Base-by-base conservation (phyloP, 768 basidiomycete species). In the Phylloporus arenicola region DNA sequence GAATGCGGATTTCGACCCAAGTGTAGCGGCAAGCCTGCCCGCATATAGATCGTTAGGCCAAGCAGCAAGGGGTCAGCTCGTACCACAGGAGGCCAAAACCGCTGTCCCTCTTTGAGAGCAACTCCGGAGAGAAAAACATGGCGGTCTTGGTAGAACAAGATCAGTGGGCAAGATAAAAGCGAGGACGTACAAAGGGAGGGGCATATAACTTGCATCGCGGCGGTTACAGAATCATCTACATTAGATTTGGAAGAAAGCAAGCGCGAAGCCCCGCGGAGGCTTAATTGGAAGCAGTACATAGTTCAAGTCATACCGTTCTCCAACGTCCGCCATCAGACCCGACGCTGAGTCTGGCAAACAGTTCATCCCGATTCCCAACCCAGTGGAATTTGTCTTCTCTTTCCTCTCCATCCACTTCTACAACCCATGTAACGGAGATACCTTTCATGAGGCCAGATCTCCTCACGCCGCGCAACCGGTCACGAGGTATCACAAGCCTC, bases 71-170 rank as follows among this genome's bases (percentile, higher is more conserved):
- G 38, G 27, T 24, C 19, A 20, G 35, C 16, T 17, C 58, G 51
- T 65, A 89, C 90, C 90, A 92, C 17, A 92, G 74, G n/a, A 92
- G 78, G 50, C 92, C 92, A 60, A 89, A 92, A 13, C 92, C 89
- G 57, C 85, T 90, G 58, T 94, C 90, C 52, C 91, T 75, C 58
- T 80, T 83, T 17, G 86, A 80, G 22, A 95, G 73, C 4, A 94
- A 69, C 45, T 93, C 91, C 7, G 85, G 74, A 38, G 88, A 81
- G 68, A 91, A 95, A 73, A 95, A 95, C 92, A 95, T 92, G 12
- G 41, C 22, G 3, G 5, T 5, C 22, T 24, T 3, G 29, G 46
- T 41, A 14, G 37, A 40, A 43, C 35, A 33, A 34, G 22, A 35
- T 51, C 33, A 54, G 35, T 33, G 35, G 14, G 34, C 4, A 33